Evolutionary conservation across 225 moss, liverwort and hornwort species (phyloP), one percentile per base, ranked within the genome.

Genomic region (Thuidium tamariscinum): DNA sequence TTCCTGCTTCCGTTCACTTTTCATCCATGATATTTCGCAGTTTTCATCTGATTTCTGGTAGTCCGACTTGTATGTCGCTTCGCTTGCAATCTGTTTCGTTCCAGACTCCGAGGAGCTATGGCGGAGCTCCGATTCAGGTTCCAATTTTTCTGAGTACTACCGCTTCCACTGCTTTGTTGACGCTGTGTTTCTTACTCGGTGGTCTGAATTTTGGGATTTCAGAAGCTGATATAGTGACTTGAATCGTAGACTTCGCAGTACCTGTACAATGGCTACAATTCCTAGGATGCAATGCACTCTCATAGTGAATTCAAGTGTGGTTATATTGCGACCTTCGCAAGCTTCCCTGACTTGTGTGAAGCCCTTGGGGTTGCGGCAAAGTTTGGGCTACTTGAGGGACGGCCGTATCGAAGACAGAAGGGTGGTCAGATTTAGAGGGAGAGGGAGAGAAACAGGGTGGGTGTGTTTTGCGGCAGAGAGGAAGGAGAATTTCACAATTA

Each of bases 401-500:
- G 59, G 52, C 62, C 63, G 20, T 78, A 34, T 74, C 39, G 81
- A 81, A 37, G 82, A 77, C 72, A 42, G 54, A 56, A 77, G 64
- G 64, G 68, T 67, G 64, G 56, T 80, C 60, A n/a, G 71, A 63
- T 21, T 79, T 26, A 62, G 77, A 67, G 32, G 71, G 44, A 81
- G 83, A 77, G 74, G 83, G 41, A 72, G 89, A 66, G 62, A 81
- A 56, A 25, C 74, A 66, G 83, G 68, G 16, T 86, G 81, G 54
- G 77, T 88, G 68, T 59, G 90, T 72, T 75, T 63, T 78, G 90
- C 85, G 49, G 87, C 9, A 67, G 89, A 86, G 74, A 77, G 85
- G 83, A 86, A 89, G 78, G 88, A 81, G 72, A 79, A 80, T 87
- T 69, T 27, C 21, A 85, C 59, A 73, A 57, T 42, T 66, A 39